Evolutionary conservation across 2,329 filamentous ascomycete genomes (phyloP).

Genomic region (Hirsutella thompsonii): DNA sequence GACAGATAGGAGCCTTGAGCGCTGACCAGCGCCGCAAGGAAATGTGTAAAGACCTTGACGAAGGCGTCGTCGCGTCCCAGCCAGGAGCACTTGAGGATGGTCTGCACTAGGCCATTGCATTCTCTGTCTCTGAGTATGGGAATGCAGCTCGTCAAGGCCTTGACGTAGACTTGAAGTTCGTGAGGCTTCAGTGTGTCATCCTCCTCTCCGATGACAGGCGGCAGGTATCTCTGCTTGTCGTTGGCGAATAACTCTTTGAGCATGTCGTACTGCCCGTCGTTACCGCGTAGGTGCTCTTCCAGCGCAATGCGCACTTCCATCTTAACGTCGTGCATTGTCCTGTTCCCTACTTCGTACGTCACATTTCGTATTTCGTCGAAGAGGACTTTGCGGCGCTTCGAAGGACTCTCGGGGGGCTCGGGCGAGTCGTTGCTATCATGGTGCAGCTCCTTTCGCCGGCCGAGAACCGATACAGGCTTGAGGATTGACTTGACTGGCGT

Average conservation of each 20-base stretch:
- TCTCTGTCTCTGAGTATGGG: slow-evolving; percentile 45
- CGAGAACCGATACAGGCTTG: slow-evolving; percentile 31
- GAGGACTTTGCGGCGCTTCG: slow-evolving; percentile 42
- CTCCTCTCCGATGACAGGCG: slow-evolving; percentile 27
- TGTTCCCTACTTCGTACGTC: slow-evolving; percentile 39
- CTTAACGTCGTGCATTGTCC: slow-evolving; percentile 42
- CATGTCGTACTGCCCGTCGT: slow-evolving; percentile 48
- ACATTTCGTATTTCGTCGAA: slow-evolving; percentile 46
- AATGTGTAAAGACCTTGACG: slow-evolving; percentile 52
- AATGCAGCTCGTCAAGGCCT: slow-evolving; percentile 49
- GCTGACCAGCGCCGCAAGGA: slow-evolving; percentile 61
- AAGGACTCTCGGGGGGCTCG: slow-evolving; percentile 27
- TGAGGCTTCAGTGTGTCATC: slow-evolving; percentile 37
- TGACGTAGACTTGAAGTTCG: slow-evolving; percentile 46
- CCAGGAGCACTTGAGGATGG: slow-evolving; percentile 50
- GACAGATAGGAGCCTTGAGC: slow-evolving; percentile 70
- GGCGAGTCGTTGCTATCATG: slow-evolving; percentile 26
- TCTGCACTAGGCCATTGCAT: slow-evolving; percentile 45
- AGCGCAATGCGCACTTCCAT: slow-evolving; percentile 40
- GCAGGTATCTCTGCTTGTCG: slow-evolving; percentile 28
- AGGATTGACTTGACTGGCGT: slow-evolving; percentile 41
- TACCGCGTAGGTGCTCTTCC: slow-evolving; percentile 41
- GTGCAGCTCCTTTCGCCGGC: slow-evolving; percentile 30
- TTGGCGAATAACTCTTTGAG: slow-evolving; percentile 45
- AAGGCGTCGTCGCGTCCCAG: slow-evolving; percentile 52